Evolutionary conservation across 2,329 filamentous ascomycete species (phyloP), one percentile per base, ranked within the genome.

Genomic region (Pseudogymnoascus sp.): DNA sequence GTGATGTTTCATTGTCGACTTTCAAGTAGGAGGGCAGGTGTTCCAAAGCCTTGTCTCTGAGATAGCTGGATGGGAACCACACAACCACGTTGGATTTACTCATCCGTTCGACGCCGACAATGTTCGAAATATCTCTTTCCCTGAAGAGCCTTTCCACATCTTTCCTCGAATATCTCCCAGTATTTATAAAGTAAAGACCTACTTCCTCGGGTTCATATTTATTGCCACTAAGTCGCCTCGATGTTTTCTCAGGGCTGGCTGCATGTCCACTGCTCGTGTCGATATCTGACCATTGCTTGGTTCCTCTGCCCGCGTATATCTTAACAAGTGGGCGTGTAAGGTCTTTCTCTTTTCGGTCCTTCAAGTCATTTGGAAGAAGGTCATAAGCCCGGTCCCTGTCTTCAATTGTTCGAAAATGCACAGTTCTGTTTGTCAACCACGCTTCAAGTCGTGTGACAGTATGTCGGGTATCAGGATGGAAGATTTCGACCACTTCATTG

Each of bases 361-460:
- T 55, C 5, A 55, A 5, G 12, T 55, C n/a, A 28, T 33, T 25
- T 18, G 45, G 45, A 1, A 55, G 25, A n/a, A 55, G 45, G n/a
- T 31, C 2, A 33, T 31, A 55, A n/a, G 45, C 45, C 5, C 45
- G 8, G n/a, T 55, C 45, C 9, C 45, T 55, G n/a, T 55, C 45
- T 12, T 55, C 45, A 18, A 55, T 7, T 33, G 45, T 55, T 12
- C 7, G 25, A 55, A 55, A 55, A 12, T 55, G 45, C 45, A 55
- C 45, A 16, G 45, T 55, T n/a, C 45, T 55, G 45, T 55, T 55
- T 31, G 45, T 31, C 25, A 55, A 55, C 45, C 45, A 55, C n/a
- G 45, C n/a, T 7, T 55, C 45, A 7, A 33, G 45, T 8, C 45
- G 25, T 25, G 45, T 33, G 45, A 55, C n/a, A 18, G n/a, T 18